Evolutionary conservation across 805 yeast species (phyloP).

Genomic region (Ogataea pignaliae): DNA sequence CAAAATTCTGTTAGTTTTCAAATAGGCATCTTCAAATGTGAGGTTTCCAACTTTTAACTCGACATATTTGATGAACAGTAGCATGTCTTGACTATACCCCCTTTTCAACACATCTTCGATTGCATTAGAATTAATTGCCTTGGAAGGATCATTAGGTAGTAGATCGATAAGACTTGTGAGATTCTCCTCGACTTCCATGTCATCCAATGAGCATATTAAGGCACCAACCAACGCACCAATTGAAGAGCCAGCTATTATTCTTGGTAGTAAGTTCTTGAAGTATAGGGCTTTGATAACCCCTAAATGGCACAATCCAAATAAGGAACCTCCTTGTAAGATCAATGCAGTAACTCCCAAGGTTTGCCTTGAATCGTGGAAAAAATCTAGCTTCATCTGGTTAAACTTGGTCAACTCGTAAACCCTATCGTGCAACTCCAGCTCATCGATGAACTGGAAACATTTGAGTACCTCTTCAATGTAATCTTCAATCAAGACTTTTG

Average conservation of each 20-base stretch:
- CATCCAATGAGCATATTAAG: constrained; percentile 68
- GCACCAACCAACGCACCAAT: constrained; percentile 94
- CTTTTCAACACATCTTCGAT: constrained; percentile 71
- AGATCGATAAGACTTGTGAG: constrained; percentile 44
- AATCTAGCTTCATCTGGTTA: constrained; percentile 60
- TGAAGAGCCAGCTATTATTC: constrained; percentile 86
- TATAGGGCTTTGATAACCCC: constrained; percentile 89
- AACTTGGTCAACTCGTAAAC: constrained; percentile 36
- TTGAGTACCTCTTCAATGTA: constrained; percentile 72
- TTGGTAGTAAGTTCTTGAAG: constrained; percentile 69
- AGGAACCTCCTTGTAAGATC: constrained; percentile 89
- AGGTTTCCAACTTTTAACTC: constrained; percentile 69
- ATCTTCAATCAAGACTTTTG: constrained; percentile 83
- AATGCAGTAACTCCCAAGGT: constrained; percentile 89
- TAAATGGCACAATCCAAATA: constrained; percentile 89
- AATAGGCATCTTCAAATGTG: constrained; percentile 92
- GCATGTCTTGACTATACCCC: constrained; percentile 84
- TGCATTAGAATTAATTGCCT: constrained; percentile 50
- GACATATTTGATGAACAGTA: constrained; percentile 74
- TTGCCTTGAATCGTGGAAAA: constrained; percentile 81
- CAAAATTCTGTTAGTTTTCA: constrained; percentile 69
- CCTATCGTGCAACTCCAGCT: constrained; percentile 28
- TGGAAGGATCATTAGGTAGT: constrained; percentile 23
- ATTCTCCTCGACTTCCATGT: constrained; percentile 51
- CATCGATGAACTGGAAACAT: constrained; percentile 59